Evolutionary conservation across 208 protist genomes (phyloP).

Genomic region (Wallacemonas rigidus): DNA sequence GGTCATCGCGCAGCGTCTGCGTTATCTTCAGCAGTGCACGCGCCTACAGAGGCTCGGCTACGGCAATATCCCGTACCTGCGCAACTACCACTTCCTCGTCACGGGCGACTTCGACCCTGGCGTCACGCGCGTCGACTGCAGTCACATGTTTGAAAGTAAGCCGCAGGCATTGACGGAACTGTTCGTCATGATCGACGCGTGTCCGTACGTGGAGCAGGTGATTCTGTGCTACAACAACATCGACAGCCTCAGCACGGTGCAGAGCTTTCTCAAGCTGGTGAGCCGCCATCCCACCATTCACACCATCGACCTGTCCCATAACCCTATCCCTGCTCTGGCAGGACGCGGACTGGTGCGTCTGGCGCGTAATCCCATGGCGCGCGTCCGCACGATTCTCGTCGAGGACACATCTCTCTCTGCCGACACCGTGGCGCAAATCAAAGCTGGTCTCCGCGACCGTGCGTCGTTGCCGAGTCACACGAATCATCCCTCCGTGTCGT

Average conservation of each 20-base stretch:
- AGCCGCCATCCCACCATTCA: slow-evolving; percentile 52
- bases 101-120: slow-evolving; percentile 52
- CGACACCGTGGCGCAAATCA: slow-evolving; percentile 67
- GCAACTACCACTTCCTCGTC: slow-evolving; percentile 67
- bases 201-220: slow-evolving; percentile 46
- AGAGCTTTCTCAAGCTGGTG: slow-evolving; percentile 57
- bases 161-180: slow-evolving; percentile 66
- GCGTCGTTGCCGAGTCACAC: not conserved
- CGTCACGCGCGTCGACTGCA: slow-evolving; percentile 49
- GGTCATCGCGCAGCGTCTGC: slow-evolving; percentile 66
- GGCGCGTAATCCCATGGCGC: slow-evolving; percentile 62
- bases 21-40: slow-evolving; percentile 54
- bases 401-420: slow-evolving; percentile 55
- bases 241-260: slow-evolving; percentile 62
- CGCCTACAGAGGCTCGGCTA: slow-evolving; percentile 52
- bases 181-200: slow-evolving; percentile 68
- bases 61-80: slow-evolving; percentile 42
- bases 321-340: slow-evolving; percentile 79
- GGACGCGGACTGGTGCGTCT: slow-evolving; percentile 70
- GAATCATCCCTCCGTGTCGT: not conserved
- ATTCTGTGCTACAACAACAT: slow-evolving; percentile 85
- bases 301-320: slow-evolving; percentile 70
- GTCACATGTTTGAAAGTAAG: slow-evolving; percentile 56
- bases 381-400: slow-evolving; percentile 54
- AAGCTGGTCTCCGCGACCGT: slow-evolving; percentile 34